Evolutionary conservation across 1,139 yeast genomes (phyloP), one percentile per base, ranked within the genome.

Genomic region (Yamadazyma oceani): DNA sequence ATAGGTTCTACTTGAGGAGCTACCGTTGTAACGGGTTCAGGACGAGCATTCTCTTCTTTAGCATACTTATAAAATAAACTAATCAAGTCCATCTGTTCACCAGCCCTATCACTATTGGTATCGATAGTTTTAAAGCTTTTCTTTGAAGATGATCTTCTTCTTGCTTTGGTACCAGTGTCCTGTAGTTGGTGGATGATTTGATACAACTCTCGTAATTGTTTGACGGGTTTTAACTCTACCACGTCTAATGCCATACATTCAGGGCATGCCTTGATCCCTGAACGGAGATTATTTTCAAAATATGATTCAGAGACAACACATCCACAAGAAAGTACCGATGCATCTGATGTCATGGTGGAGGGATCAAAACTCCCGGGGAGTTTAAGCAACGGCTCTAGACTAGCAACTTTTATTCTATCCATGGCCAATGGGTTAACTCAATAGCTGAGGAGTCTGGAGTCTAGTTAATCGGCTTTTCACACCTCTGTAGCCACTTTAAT

Each of bases 311-410:
- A 80, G 0, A 82, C 68, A 9, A 85, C 58, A 58, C 95, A 85
- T 0, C 94, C 92, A 60, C 95, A 86, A 0, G 80, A 60, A 14
- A 85, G 60, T 15, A 81, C 72, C 2, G 79, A 66, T 5, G 80
- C 73, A 57, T 83, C 88, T 10, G 62, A 35, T 5, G 69, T 62
- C 2, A 66, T 42, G 5, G 46, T 51, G n/a, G 48, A 48, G 8
- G 47, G 47, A 29, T 40, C 41, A 17, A 40, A 38, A 17, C 44
- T 40, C 2, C 65, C 66, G 0, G 62, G 61, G 19, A 67, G 50
- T 40, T 52, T 50, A 12, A 69, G 55, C 13, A 69, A 54, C 22
- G 53, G 46, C 40, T 65, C 71, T 34, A 69, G 55, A 15, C 45
- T 48, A 5, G 59, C 45, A 11, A 62, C 39, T 32, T 52, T 57